Evolutionary conservation across 2,329 filamentous ascomycete genomes (phyloP).

Genomic region (Penicillium nordicum): DNA sequence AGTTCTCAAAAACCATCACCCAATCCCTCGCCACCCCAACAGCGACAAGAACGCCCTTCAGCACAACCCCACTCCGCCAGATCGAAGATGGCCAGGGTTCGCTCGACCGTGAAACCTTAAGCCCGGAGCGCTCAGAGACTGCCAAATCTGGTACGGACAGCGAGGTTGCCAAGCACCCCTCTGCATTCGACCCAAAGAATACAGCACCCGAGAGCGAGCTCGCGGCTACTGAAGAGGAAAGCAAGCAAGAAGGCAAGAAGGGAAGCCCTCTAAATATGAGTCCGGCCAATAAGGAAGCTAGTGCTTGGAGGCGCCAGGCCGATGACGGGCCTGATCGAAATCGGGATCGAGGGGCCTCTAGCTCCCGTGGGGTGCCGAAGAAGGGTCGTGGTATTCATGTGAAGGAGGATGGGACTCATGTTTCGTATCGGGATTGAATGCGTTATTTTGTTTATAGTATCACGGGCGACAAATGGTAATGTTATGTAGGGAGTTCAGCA

Average conservation of each 20-base stretch:
- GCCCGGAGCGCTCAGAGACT: slow-evolving; percentile 64
- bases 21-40: slow-evolving; percentile 1
- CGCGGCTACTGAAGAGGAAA: slow-evolving; percentile 35
- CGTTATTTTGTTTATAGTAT: neutral
- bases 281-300: slow-evolving; percentile 59
- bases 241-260: slow-evolving; percentile 37
- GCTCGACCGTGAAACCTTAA: slow-evolving; percentile 58
- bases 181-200: slow-evolving; percentile 66
- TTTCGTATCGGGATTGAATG: slow-evolving; percentile 15
- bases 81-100: slow-evolving; percentile 6
- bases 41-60: slow-evolving; percentile 4
- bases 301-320: slow-evolving; percentile 44
- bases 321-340: slow-evolving; percentile 46
- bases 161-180: slow-evolving; percentile 55
- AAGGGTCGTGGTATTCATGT: slow-evolving; percentile 33
- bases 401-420: slow-evolving; percentile 26
- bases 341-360: slow-evolving; percentile 37
- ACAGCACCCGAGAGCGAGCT: slow-evolving; percentile 63
- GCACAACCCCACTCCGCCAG: slow-evolving; percentile 7
- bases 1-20: neutral
- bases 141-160: slow-evolving; percentile 65
- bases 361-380: slow-evolving; percentile 35
- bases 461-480: neutral
- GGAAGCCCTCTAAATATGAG: slow-evolving; percentile 57
- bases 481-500: neutral